A percentile compares a stretch with the other conserved stretches of the same genome.
Conservation (phyloP, 2,329 filamentous ascomycete genomes). For the Colletotrichum sansevieriae region DNA sequence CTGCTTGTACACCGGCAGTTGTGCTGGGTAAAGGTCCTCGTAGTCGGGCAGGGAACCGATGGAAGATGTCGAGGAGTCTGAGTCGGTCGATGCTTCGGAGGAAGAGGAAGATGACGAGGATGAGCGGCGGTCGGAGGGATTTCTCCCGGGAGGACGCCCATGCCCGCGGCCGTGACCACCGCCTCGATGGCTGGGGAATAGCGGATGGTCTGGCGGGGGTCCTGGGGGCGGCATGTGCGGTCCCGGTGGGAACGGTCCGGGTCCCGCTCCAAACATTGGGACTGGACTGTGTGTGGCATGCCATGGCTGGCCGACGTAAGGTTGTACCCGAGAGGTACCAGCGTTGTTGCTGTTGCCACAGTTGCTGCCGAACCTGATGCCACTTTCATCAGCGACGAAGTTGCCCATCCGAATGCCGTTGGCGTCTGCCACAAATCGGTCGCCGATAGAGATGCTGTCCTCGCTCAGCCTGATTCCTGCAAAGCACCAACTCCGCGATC, state of each 20-base stretch:
- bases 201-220: conserved; percentile 39
- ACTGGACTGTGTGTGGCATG: conserved; percentile 4
- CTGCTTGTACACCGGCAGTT: conserved; percentile 61
- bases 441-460: conserved; percentile 59
- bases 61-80: conserved; percentile 53
- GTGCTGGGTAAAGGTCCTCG: conserved; percentile 62
- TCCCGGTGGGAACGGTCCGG: conserved; percentile 1
- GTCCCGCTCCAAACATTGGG: conserved; percentile 16
- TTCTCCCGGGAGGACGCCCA: conserved; percentile 27
- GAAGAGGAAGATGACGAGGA: conserved; percentile 53
- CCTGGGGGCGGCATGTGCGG: conserved; percentile 11
- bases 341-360: conserved; percentile 30
- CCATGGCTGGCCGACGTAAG: conserved; percentile 30
- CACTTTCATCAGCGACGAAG: conserved; percentile 56
- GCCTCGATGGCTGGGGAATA: conserved; percentile 28
- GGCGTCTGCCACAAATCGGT: conserved; percentile 58
- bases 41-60: conserved; percentile 68
- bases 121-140: conserved; percentile 44
- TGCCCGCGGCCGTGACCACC: conserved; percentile 31
- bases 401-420: conserved; percentile 61
- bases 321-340: conserved; percentile 27
- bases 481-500: conserved; percentile 48
- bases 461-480: conserved; percentile 57
- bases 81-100: conserved; percentile 52
- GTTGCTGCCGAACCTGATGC: conserved; percentile 49